Evolutionary conservation across 768 basidiomycete genomes (phyloP).

Genomic region (Hygrophorus russula): DNA sequence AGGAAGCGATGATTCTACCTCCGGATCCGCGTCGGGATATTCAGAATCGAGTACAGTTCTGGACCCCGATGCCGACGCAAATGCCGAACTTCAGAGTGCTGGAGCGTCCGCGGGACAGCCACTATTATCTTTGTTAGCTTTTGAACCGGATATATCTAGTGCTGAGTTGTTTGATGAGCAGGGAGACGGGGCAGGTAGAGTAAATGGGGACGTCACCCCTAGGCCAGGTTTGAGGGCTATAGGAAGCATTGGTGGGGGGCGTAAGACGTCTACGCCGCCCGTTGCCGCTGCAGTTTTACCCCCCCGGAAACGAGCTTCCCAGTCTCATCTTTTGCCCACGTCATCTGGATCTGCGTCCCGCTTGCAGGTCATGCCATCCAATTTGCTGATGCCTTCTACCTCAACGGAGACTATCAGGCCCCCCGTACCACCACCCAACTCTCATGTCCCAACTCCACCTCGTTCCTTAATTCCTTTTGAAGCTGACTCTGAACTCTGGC

Average conservation of each 20-base stretch:
- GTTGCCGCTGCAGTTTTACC: too few relatives aligned
- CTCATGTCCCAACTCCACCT: slow-evolving; percentile 7
- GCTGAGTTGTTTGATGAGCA: slow-evolving; percentile 6
- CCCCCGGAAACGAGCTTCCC: too few relatives aligned
- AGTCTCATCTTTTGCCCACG: too few relatives aligned
- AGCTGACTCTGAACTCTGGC: slow-evolving; percentile 60
- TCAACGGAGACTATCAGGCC: too few relatives aligned
- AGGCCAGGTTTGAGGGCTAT: slow-evolving; percentile 23
- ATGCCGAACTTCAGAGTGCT: slow-evolving; percentile 17
- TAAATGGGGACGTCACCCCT: slow-evolving; percentile 55
- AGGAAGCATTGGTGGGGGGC: too few relatives aligned
- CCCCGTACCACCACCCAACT: neutral
- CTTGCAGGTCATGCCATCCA: too few relatives aligned
- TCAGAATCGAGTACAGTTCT: slow-evolving; percentile 31
- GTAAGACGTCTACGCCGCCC: too few relatives aligned
- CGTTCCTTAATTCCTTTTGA: slow-evolving; percentile 49
- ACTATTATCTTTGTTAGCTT: slow-evolving; percentile 11
- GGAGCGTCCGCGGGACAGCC: slow-evolving; percentile 23
- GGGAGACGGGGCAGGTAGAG: slow-evolving; percentile 1
- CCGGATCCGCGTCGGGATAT: slow-evolving; percentile 24
- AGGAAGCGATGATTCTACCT: slow-evolving; percentile 34
- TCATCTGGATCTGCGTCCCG: too few relatives aligned
- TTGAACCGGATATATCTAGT: neutral
- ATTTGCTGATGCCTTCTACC: too few relatives aligned
- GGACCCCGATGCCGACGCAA: slow-evolving; percentile 21